phyloP scores from a whole-genome alignment of 306 rosid genomes.

The Castanea mollissima region DNA sequence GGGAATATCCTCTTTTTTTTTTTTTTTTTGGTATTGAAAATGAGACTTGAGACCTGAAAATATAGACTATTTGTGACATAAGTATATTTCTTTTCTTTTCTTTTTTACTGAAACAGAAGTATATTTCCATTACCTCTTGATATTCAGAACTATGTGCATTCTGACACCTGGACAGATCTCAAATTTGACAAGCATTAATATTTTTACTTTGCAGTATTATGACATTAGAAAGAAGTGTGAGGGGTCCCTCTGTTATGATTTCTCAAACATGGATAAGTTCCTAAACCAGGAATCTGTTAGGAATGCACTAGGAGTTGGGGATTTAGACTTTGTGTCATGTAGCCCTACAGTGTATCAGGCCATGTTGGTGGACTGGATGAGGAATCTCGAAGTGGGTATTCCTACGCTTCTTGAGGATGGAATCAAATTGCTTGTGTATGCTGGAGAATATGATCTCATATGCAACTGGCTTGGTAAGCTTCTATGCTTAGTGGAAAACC shows the following conservation, averaged over 20 bases:
- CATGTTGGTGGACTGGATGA: constrained; percentile 97
- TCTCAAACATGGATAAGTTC: constrained; percentile 90
- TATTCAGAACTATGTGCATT: background rate
- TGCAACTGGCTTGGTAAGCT: constrained; percentile 97
- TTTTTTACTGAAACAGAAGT: too few species aligned
- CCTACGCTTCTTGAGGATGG: constrained; percentile 97
- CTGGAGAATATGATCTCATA: constrained; percentile 95
- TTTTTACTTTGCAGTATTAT: constrained; percentile 66
- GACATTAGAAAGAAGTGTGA: constrained; percentile 88
- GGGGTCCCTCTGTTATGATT: constrained; percentile 91
- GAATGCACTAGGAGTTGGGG: constrained; percentile 83
- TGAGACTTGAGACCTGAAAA: background rate
- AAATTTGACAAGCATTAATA: constrained; percentile 33
- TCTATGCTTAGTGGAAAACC: background rate
- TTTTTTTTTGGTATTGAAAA: background rate
- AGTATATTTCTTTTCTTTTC: background rate
- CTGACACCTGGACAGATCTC: background rate
- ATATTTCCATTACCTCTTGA: background rate
- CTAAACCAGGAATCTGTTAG: constrained; percentile 68
- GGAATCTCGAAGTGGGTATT: constrained; percentile 91
- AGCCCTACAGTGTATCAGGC: constrained; percentile 84
- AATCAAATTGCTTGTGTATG: constrained; percentile 76
- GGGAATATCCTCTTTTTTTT: background rate
- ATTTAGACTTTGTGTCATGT: constrained; percentile 83
- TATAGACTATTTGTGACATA: background rate